These are phyloP conservation scores for Mycena vitilis DNA, from an alignment of 768 basidiomycete species.

Conservation along the genomic window DNA sequence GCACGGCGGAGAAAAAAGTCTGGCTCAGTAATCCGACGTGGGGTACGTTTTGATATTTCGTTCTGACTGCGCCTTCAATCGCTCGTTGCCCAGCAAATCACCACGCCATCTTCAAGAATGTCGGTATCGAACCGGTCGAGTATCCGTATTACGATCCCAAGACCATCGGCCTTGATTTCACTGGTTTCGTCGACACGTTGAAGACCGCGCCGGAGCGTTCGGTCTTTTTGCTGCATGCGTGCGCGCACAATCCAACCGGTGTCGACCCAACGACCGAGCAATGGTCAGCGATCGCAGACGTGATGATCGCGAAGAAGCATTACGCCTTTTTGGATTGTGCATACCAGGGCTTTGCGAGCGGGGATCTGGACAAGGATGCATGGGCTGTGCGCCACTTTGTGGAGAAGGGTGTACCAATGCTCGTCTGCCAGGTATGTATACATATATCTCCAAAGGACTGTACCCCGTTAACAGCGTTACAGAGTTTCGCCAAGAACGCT, in stretches of 20 bases:
- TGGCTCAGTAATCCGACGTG: conserved; percentile 95
- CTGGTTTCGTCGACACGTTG: conserved; percentile 71
- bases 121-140: conserved; percentile 85
- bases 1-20: conserved; percentile 71
- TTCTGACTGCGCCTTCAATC: conserved; percentile 6
- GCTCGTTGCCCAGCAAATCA: conserved; percentile 73
- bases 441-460: neutral
- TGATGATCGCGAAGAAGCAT: conserved; percentile 79
- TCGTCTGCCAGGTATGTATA: conserved; percentile 86
- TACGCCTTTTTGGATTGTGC: conserved; percentile 96
- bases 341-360: conserved; percentile 97
- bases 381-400: conserved; percentile 93
- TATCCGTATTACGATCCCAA: conserved; percentile 96
- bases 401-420: conserved; percentile 75
- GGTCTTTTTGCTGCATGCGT: conserved; percentile 91
- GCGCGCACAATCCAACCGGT: conserved; percentile 97
- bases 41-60: conserved; percentile 64
- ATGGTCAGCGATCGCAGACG: conserved; percentile 82
- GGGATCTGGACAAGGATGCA: conserved; percentile 91
- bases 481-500: conserved; percentile 98
- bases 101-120: conserved; percentile 89
- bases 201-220: conserved; percentile 77
- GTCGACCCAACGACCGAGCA: conserved; percentile 92
- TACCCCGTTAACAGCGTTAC: conserved; percentile 26
- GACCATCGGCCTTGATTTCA: conserved; percentile 88